Evolutionary conservation across 1,284 basidiomycete genomes (phyloP).

Genomic region (Ceratobasidium sp.): DNA sequence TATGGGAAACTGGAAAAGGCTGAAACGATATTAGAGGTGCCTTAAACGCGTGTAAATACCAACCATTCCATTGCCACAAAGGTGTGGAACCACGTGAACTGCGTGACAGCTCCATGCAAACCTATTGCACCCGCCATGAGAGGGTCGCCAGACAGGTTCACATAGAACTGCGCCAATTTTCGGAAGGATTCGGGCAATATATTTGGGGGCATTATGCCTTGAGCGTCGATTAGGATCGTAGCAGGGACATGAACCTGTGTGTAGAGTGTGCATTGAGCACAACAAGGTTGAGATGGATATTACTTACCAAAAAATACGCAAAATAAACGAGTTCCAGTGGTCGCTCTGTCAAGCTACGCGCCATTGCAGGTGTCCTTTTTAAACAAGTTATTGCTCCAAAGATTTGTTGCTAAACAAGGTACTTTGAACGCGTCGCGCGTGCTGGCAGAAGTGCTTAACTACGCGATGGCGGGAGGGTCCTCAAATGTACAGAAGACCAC

Average conservation of each 20-base stretch:
- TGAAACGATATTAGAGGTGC: conserved; percentile 52
- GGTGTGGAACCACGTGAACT: conserved; percentile 70
- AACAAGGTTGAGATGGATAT: background rate
- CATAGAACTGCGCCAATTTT: conserved; percentile 58
- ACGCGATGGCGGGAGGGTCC: background rate
- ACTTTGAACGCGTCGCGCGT: background rate
- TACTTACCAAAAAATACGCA: conserved; percentile 70
- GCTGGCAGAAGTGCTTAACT: background rate
- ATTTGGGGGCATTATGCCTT: conserved; percentile 71
- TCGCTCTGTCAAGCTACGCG: conserved; percentile 55
- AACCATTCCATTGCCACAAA: conserved; percentile 71
- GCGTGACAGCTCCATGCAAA: conserved; percentile 58
- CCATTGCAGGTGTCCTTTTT: background rate
- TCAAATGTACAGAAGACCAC: background rate
- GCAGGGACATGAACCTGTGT: conserved; percentile 73
- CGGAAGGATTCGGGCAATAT: conserved; percentile 65
- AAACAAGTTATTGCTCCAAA: background rate
- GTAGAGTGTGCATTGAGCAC: conserved; percentile 10
- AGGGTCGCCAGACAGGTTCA: conserved; percentile 71
- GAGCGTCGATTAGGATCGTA: conserved; percentile 76
- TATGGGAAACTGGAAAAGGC: conserved; percentile 81
- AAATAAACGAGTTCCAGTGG: conserved; percentile 75
- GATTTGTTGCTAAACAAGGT: background rate
- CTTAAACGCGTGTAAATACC: conserved; percentile 19
- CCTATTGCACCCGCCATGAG: conserved; percentile 69